These are phyloP conservation scores for Musa troglodytarum DNA, from an alignment of 176 grass and related monocot species.

Conservation along the genomic window DNA sequence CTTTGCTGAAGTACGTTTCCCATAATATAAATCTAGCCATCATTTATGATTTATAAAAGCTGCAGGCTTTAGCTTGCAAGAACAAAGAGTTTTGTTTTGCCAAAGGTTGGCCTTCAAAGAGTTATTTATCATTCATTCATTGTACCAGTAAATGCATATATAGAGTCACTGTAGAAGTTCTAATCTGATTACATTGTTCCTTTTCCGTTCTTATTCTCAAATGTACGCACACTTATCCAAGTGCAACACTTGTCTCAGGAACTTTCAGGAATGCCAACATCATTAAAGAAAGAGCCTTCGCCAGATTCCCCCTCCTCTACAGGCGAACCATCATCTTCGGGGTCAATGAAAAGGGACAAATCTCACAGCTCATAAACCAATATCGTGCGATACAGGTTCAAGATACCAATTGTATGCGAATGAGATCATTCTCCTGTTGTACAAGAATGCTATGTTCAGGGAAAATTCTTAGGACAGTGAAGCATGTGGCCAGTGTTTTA, in stretches of 20 bases:
- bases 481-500: background rate
- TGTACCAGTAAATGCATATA: background rate
- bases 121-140: background rate
- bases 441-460: background rate
- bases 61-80: too few relatives aligned
- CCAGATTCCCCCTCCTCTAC: constrained; percentile 58
- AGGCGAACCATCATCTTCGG: constrained; percentile 73
- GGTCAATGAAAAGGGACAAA: constrained; percentile 56
- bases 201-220: background rate
- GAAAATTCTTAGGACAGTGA: background rate
- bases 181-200: background rate
- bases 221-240: background rate
- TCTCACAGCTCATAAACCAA: background rate
- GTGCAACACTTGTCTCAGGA: constrained; percentile 27
- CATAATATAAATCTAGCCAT: too few relatives aligned
- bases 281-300: constrained; percentile 56
- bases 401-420: background rate
- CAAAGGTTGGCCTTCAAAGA: background rate
- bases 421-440: background rate
- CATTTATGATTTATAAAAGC: too few relatives aligned
- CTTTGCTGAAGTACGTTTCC: too few relatives aligned
- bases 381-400: background rate
- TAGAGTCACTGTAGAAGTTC: background rate
- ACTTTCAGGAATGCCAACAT: constrained; percentile 81
- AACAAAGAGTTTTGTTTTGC: too few relatives aligned